Evolutionary conservation across 768 basidiomycete species (phyloP).

Genomic region (Russula dissimulans): DNA sequence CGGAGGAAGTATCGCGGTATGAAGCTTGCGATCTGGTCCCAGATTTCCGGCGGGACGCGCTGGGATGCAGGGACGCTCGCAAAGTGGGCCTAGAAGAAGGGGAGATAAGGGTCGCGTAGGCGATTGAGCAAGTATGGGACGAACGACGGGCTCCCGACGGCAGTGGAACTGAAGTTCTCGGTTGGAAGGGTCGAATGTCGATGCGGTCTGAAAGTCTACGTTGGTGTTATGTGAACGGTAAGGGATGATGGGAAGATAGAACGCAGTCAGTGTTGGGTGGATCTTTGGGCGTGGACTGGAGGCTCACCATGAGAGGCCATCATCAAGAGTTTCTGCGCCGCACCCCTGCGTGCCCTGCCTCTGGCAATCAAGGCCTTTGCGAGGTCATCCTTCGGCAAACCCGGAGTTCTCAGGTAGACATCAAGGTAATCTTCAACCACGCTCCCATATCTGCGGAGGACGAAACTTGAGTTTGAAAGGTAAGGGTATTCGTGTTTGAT

Average conservation of each 20-base stretch:
- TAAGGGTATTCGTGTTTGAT: neutral
- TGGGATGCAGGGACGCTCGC: slow-evolving; percentile 48
- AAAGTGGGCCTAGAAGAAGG: slow-evolving; percentile 38
- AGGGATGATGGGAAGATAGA: neutral
- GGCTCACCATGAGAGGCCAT: slow-evolving; percentile 51
- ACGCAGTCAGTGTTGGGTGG: neutral
- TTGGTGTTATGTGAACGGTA: neutral
- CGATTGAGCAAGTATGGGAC: slow-evolving; percentile 15
- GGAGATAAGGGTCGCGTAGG: slow-evolving; percentile 4
- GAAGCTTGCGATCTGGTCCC: slow-evolving; percentile 54
- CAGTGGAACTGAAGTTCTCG: slow-evolving; percentile 40
- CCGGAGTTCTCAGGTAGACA: slow-evolving; percentile 54
- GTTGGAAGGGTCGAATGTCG: slow-evolving; percentile 53
- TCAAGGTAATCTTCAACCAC: slow-evolving; percentile 60
- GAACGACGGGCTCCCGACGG: slow-evolving; percentile 40
- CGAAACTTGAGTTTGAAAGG: neutral
- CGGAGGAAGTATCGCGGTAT: slow-evolving; percentile 59
- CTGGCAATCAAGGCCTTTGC: slow-evolving; percentile 49
- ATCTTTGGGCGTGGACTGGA: neutral
- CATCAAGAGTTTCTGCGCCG: slow-evolving; percentile 44
- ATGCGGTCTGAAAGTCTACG: slow-evolving; percentile 52
- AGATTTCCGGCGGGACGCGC: slow-evolving; percentile 55
- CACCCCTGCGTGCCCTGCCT: slow-evolving; percentile 47
- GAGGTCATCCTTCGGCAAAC: slow-evolving; percentile 41
- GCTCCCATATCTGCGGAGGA: slow-evolving; percentile 41